Conservation (phyloP, 2,329 filamentous ascomycete species). For the Sclerotinia spermophila region DNA sequence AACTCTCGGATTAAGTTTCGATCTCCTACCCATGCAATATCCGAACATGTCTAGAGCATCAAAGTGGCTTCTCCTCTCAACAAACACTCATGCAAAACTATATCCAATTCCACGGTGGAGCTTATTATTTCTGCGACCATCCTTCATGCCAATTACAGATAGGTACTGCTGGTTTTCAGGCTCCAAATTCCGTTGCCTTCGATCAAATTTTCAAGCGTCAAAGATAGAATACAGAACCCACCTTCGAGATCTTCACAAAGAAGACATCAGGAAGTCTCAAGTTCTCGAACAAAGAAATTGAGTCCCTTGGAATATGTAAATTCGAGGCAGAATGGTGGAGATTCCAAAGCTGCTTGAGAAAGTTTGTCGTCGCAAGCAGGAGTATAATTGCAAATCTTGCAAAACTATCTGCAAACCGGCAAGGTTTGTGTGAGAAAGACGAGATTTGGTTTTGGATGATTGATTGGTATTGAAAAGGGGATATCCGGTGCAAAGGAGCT, state of each 20-base stretch:
- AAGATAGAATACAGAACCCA: not conserved
- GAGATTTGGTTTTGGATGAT: not conserved
- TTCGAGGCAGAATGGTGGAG: conserved; percentile 7
- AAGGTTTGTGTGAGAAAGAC: not conserved
- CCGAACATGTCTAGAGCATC: not conserved
- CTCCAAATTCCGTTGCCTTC: not conserved
- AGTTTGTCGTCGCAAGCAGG: not conserved
- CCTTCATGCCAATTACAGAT: conserved; percentile 5
- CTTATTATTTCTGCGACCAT: conserved; percentile 8
- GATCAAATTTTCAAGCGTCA: not conserved
- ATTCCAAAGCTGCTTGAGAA: not conserved
- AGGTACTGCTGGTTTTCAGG: not conserved
- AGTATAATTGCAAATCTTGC: not conserved
- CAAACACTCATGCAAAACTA: not conserved
- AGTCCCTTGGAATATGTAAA: not conserved
- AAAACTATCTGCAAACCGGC: not conserved
- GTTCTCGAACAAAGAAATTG: not conserved
- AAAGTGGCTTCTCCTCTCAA: not conserved
- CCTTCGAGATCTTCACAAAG: not conserved
- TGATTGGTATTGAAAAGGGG: not conserved
- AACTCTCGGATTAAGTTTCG: not conserved
- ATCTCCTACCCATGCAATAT: conserved; percentile 1
- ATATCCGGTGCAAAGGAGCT: too few species aligned
- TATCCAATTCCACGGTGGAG: not conserved
- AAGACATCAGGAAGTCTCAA: not conserved